Conservation (phyloP, 2,329 filamentous ascomycete genomes). For the Sclerotinia spermophila region DNA sequence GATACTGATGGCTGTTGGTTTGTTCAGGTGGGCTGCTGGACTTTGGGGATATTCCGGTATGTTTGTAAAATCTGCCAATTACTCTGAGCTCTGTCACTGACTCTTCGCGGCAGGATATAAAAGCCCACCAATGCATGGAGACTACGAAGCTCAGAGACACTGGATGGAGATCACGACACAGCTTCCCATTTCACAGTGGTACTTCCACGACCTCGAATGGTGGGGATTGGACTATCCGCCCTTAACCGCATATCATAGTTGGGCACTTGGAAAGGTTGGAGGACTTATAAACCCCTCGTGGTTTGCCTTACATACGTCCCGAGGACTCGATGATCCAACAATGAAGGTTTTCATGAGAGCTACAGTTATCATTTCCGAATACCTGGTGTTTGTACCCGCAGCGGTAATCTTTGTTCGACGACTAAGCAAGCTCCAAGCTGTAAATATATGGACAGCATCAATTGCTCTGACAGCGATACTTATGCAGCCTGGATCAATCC, state of each 20-base stretch:
- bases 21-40: constrained; percentile 90
- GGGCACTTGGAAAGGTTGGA: constrained; percentile 86
- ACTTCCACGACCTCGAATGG: constrained; percentile 94
- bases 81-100: constrained; percentile 19
- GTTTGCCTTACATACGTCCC: constrained; percentile 82
- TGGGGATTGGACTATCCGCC: constrained; percentile 98
- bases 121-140: constrained; percentile 86
- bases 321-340: constrained; percentile 71
- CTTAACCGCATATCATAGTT: constrained; percentile 96
- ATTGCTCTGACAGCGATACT: constrained; percentile 86
- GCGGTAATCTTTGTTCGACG: constrained; percentile 80
- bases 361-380: constrained; percentile 87
- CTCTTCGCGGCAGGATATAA: constrained; percentile 56
- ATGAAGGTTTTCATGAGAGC: constrained; percentile 96
- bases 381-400: constrained; percentile 82
- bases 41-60: constrained; percentile 95
- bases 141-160: constrained; percentile 96
- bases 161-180: constrained; percentile 98
- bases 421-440: constrained; percentile 70
- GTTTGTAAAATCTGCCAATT: constrained; percentile 11
- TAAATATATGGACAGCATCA: constrained; percentile 77
- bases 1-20: constrained; percentile 81
- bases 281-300: constrained; percentile 73
- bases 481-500: constrained; percentile 84
- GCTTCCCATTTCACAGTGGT: constrained; percentile 90